phyloP scores from a whole-genome alignment of 2,329 filamentous ascomycete species.

The Cercospora citrullina region DNA sequence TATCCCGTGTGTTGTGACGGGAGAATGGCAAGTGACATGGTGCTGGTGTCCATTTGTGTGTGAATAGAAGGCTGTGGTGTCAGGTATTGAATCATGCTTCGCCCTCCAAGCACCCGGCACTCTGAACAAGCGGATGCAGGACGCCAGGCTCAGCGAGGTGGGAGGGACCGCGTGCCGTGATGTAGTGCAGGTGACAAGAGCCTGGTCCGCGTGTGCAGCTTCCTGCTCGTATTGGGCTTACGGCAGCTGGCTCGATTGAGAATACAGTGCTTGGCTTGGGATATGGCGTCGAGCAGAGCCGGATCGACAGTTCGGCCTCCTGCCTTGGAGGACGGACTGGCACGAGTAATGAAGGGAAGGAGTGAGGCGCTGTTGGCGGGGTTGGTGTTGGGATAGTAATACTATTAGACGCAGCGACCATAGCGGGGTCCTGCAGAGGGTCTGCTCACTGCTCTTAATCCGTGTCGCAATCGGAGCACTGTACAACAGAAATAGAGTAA shows the following conservation, averaged over 20 bases:
- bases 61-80: constrained; percentile 34
- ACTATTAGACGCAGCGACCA: constrained; percentile 7
- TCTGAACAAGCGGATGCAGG: not conserved
- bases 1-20: constrained; percentile 36
- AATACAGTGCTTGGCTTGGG: constrained; percentile 6
- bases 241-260: constrained; percentile 7
- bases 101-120: not conserved
- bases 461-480: constrained; percentile 7
- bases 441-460: constrained; percentile 10
- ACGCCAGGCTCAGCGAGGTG: not conserved
- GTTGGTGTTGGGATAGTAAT: constrained; percentile 8
- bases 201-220: constrained; percentile 13
- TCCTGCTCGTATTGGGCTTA: constrained; percentile 12
- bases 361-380: constrained; percentile 1
- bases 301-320: constrained; percentile 3
- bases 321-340: not conserved
- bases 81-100: constrained; percentile 38
- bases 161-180: constrained; percentile 6
- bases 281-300: constrained; percentile 7
- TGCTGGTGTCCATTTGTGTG: constrained; percentile 37
- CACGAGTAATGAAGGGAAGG: constrained; percentile 9
- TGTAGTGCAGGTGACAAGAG: constrained; percentile 6
- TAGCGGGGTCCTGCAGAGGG: constrained; percentile 13
- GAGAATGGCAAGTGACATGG: constrained; percentile 48
- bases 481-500: constrained; percentile 17